These are phyloP conservation scores for Elymus sibiricus DNA, from an alignment of 176 grass and related monocot genomes.

Conservation along the genomic window DNA sequence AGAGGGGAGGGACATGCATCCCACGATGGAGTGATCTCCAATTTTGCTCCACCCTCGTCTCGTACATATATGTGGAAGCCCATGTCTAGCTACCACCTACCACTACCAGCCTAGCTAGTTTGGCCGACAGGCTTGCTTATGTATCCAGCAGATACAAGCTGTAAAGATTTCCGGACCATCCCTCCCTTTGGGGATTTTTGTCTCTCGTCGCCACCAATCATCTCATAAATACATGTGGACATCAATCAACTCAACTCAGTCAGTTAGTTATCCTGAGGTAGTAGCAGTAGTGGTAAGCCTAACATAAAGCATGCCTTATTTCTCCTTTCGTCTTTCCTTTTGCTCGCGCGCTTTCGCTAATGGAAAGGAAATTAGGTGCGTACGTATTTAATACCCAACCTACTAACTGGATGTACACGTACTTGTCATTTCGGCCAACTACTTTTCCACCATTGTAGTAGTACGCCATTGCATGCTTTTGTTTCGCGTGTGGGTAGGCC, in stretches of 20 bases:
- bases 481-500: conserved; percentile 8
- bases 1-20: background rate
- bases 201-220: conserved; percentile 33
- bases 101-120: conserved; percentile 10
- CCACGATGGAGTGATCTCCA: conserved; percentile 3
- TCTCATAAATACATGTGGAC: background rate
- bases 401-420: background rate
- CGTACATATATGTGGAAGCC: background rate
- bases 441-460: conserved; percentile 39
- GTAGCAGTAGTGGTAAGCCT: background rate
- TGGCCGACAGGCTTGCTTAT: conserved; percentile 31
- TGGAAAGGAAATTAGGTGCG: background rate
- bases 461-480: conserved; percentile 13
- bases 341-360: background rate
- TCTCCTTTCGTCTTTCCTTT: background rate
- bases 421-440: conserved; percentile 12
- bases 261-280: background rate
- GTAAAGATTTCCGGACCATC: conserved; percentile 8
- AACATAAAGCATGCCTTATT: background rate
- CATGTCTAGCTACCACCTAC: conserved; percentile 21
- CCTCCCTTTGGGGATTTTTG: conserved; percentile 17
- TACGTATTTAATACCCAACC: background rate
- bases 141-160: conserved; percentile 28
- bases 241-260: conserved; percentile 7
- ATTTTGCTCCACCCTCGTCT: background rate